Evolutionary conservation across 176 grass and related monocot genomes (phyloP), one percentile per base, ranked within the genome.

Genomic region (Urochloa ruziziensis): DNA sequence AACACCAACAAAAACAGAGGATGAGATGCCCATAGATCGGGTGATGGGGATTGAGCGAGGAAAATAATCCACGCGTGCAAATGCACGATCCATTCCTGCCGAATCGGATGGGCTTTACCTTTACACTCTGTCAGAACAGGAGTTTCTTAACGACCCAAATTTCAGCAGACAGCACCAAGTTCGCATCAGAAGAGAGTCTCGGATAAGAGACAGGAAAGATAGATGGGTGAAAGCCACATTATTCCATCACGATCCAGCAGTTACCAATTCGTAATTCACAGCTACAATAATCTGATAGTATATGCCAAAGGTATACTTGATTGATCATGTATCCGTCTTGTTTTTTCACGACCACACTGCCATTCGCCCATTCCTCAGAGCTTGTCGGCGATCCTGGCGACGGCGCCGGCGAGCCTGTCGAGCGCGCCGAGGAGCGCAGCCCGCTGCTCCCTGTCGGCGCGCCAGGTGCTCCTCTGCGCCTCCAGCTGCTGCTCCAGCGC

Each of bases 321-420:
- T 47, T 14, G 44, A 14, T 14, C n/a, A n/a, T n/a, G n/a, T n/a
- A n/a, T n/a, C n/a, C n/a, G n/a, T 37, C 36, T 37, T 37, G 36
- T 37, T 39, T 39, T 39, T 39, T 39, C 8, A 0, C 8, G 5
- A 2, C n/a, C n/a, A 2, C 37, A 39, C 39, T 5, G 39, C 39
- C 39, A 9, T 5, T 9, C 7, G 39, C 39, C 6, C 7, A 30
- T 47, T 28, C 10, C 47, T 88, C 80, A 88, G 15, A 89, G 62
- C 62, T 86, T 91, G 14, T 91, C 89, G 19, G 86, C 86, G 67
- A 94, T 89, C 77, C 71, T 83, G 52, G 69, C 47, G 6, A 91
- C 82, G 25, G 86, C 92, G 74, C 81, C 86, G 17, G 84, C 83
- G 73, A 91, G 74, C 87, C 73, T 82, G 59, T 53, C 61, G 11